A percentile compares a stretch with the other conserved stretches of the same genome.
phyloP scores from a whole-genome alignment of 108 stramenopile species.

The Aurantiochytrium sp. region DNA sequence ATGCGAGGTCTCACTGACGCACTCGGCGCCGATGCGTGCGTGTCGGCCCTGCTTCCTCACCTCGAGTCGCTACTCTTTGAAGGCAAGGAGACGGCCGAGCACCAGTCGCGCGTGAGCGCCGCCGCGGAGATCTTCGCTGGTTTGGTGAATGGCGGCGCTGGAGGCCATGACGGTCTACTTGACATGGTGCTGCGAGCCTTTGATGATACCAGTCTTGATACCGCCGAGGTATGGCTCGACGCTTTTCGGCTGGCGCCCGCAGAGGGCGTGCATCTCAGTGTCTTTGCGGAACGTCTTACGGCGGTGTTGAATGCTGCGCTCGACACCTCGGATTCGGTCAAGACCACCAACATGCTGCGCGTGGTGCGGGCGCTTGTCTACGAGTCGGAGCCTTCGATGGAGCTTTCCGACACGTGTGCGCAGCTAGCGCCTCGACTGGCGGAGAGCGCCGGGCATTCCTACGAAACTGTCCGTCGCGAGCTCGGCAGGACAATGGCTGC shows the following conservation, averaged over 20 bases:
- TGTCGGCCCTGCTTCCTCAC: background rate
- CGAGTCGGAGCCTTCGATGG: background rate
- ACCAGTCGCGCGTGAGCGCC: background rate
- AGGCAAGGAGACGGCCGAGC: background rate
- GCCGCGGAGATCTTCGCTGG: background rate
- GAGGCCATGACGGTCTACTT: background rate
- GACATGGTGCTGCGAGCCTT: background rate
- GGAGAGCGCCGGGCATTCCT: background rate
- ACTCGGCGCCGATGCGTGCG: background rate
- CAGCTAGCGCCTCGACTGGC: background rate
- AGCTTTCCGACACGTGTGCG: background rate
- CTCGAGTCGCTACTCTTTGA: background rate
- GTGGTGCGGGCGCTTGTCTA: background rate
- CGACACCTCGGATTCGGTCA: background rate
- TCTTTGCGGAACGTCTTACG: background rate
- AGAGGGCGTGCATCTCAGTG: background rate
- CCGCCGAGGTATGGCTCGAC: conserved; percentile 13
- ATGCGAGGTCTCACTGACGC: background rate
- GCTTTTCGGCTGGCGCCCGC: background rate
- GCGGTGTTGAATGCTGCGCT: background rate
- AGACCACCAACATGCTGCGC: background rate
- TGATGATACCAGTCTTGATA: background rate
- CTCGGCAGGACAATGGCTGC: background rate
- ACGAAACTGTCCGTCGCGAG: background rate
- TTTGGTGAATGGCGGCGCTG: background rate